Evolutionary conservation across 228 moss, liverwort and hornwort species (phyloP).

Genomic region (Sphagnum magellanicum): DNA sequence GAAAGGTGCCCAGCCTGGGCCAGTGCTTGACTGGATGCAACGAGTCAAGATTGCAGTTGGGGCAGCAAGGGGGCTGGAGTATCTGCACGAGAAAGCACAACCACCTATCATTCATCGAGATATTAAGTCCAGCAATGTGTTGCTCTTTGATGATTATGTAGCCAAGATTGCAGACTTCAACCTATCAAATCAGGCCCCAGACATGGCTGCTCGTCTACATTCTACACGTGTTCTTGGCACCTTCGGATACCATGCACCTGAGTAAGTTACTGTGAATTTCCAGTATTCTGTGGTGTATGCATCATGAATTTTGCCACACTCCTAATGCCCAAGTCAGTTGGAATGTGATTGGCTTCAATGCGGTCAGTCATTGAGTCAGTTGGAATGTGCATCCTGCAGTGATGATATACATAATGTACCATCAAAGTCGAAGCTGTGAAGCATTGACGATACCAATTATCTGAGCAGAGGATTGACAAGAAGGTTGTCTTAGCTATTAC

Average conservation of each 20-base stretch:
- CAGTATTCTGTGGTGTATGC: too few relatives aligned
- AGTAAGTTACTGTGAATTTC: conserved; percentile 38
- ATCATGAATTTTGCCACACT: too few relatives aligned
- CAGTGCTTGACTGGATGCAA: conserved; percentile 98
- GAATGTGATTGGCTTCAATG: too few relatives aligned
- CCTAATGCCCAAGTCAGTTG: too few relatives aligned
- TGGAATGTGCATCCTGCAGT: background rate
- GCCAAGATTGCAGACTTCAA: conserved; percentile 99
- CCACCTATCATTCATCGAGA: conserved; percentile 95
- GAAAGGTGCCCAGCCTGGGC: conserved; percentile 98
- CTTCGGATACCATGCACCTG: conserved; percentile 98
- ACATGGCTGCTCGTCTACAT: conserved; percentile 98
- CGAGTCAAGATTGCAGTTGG: conserved; percentile 99
- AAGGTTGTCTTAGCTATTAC: too few relatives aligned
- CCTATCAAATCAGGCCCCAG: conserved; percentile 96
- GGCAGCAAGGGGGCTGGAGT: conserved; percentile 93
- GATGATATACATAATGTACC: background rate
- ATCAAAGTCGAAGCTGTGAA: background rate
- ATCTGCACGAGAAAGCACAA: conserved; percentile 96
- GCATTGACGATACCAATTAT: background rate
- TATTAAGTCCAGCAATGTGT: conserved; percentile 95
- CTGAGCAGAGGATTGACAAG: background rate
- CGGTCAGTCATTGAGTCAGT: background rate
- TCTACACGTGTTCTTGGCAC: conserved; percentile 98
- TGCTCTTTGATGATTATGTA: conserved; percentile 84